Conservation (phyloP, 2,329 filamentous ascomycete genomes). For the Rosellinia necatrix region DNA sequence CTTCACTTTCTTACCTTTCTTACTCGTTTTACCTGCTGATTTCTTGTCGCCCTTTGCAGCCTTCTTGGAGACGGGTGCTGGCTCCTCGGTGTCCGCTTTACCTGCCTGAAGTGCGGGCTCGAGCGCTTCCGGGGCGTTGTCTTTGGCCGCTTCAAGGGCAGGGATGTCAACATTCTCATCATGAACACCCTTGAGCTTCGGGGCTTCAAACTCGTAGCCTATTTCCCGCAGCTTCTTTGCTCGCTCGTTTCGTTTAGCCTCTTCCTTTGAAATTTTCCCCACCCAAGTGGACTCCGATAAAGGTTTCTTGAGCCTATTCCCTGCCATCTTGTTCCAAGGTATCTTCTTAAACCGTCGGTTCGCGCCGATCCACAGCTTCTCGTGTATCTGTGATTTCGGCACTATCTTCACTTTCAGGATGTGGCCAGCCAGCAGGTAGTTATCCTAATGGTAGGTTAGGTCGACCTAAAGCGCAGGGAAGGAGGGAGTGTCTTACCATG, state of each 20-base stretch:
- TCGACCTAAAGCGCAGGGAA: not conserved
- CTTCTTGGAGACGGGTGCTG: constrained; percentile 34
- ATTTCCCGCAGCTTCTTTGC: constrained; percentile 76
- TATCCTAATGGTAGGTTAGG: constrained; percentile 27
- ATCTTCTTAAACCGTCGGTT: constrained; percentile 88
- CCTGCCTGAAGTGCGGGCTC: constrained; percentile 44
- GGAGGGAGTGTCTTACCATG: constrained; percentile 60
- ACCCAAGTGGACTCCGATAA: constrained; percentile 78
- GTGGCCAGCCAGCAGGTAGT: constrained; percentile 90
- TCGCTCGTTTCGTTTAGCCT: constrained; percentile 69
- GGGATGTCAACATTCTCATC: constrained; percentile 45
- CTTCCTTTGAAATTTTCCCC: constrained; percentile 73
- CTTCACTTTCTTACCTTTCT: constrained; percentile 43
- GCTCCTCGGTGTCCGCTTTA: constrained; percentile 36
- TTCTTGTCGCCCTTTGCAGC: constrained; percentile 30
- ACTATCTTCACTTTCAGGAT: constrained; percentile 87
- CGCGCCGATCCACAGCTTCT: constrained; percentile 85
- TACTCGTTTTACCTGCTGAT: constrained; percentile 28
- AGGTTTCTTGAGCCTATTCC: constrained; percentile 73
- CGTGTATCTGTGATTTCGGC: constrained; percentile 76
- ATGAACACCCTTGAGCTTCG: constrained; percentile 65
- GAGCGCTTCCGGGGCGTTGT: constrained; percentile 45
- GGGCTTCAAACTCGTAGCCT: constrained; percentile 82
- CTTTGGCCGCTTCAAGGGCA: constrained; percentile 44
- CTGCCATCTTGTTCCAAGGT: constrained; percentile 86